phyloP scores from a whole-genome alignment of 2,329 filamentous ascomycete species.

The Aspergillus sp. region DNA sequence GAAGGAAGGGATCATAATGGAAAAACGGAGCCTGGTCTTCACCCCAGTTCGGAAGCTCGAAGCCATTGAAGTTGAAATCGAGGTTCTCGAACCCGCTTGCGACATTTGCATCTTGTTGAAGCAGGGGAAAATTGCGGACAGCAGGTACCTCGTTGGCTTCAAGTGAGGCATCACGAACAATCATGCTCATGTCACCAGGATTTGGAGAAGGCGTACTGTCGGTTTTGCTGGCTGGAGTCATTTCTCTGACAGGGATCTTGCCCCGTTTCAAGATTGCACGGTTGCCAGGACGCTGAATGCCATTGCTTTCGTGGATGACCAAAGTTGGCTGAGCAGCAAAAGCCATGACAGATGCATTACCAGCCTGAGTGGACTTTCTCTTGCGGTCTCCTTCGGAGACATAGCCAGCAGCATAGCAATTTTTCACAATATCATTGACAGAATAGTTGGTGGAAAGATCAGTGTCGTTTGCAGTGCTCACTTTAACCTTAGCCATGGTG shows the following conservation, averaged over 20 bases:
- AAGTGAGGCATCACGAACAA: background rate
- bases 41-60: too few species aligned
- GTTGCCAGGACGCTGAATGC: constrained; percentile 16
- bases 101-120: too few species aligned
- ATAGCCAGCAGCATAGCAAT: constrained; percentile 32
- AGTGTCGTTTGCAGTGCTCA: constrained; percentile 16
- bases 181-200: constrained; percentile 2
- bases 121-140: too few species aligned
- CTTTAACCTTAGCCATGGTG: constrained; percentile 18
- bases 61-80: too few species aligned
- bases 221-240: constrained; percentile 1
- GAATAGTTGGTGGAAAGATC: constrained; percentile 30
- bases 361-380: constrained; percentile 7
- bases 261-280: constrained; percentile 6
- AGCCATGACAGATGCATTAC: constrained; percentile 21
- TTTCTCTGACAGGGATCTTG: background rate
- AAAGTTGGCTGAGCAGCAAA: constrained; percentile 24
- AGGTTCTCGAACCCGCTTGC: too few species aligned
- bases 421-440: constrained; percentile 29
- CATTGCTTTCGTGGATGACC: constrained; percentile 9
- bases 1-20: too few species aligned
- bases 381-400: constrained; percentile 16
- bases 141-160: too few species aligned
- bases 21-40: too few species aligned
- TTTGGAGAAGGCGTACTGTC: background rate